Evolutionary conservation across 176 grass and related monocot genomes (phyloP).

Genomic region (Ampelocalamus luodianensis): DNA sequence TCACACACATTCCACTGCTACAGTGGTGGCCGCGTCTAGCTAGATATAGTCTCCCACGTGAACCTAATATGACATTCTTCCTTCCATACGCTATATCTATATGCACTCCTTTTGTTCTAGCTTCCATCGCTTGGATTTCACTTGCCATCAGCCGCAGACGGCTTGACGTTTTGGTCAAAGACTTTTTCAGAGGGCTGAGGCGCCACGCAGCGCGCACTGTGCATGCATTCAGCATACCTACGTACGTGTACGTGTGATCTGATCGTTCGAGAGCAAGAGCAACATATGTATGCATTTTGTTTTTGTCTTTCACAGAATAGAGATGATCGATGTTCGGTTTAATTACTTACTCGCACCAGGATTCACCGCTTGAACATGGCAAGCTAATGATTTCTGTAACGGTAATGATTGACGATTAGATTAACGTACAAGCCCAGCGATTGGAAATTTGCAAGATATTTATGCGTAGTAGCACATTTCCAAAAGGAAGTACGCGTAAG

Average conservation of each 20-base stretch:
- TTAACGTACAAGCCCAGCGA: conserved; percentile 33
- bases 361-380: too few relatives aligned
- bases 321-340: too few relatives aligned
- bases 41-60: conserved; percentile 44
- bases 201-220: conserved; percentile 52
- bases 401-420: conserved; percentile 4
- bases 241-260: not conserved
- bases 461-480: not conserved
- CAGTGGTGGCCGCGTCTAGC: not conserved
- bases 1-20: conserved; percentile 51
- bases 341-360: too few relatives aligned
- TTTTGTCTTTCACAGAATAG: too few relatives aligned
- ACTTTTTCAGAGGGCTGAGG: not conserved
- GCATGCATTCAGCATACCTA: conserved; percentile 25
- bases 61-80: conserved; percentile 52
- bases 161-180: conserved; percentile 52
- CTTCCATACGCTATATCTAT: conserved; percentile 50
- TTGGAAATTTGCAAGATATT: conserved; percentile 26
- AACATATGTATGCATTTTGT: too few relatives aligned
- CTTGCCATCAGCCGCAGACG: conserved; percentile 20
- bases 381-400: not conserved
- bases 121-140: conserved; percentile 31
- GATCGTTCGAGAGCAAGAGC: not conserved
- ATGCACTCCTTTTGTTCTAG: too few relatives aligned
- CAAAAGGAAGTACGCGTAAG: not conserved